Percentiles rank a stretch among this genome's conserved stretches.
Evolutionary conservation across 2,329 filamentous ascomycete genomes (phyloP).

Genomic region (Cladophialophora carrionii): DNA sequence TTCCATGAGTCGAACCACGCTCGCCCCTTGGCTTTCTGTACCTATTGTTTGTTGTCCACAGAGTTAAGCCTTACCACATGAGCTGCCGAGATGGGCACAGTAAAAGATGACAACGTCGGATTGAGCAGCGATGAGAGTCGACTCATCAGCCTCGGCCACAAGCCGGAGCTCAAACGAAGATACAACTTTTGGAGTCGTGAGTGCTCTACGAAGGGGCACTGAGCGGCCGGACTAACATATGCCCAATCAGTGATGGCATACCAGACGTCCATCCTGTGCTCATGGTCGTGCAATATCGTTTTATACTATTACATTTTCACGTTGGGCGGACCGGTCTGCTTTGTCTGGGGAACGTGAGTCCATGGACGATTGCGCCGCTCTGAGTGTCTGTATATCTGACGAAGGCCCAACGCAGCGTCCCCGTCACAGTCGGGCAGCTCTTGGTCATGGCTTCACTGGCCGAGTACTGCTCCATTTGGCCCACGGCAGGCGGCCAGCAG

Average conservation of each 20-base stretch:
- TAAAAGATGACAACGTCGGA: conserved; percentile 25
- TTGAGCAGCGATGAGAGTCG: conserved; percentile 26
- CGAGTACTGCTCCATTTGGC: conserved; percentile 33
- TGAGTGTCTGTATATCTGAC: background rate
- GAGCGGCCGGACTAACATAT: background rate
- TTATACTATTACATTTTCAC: conserved; percentile 34
- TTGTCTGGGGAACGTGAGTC: conserved; percentile 36
- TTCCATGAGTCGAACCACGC: conserved; percentile 20
- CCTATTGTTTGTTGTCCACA: background rate
- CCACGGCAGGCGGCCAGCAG: conserved; percentile 34
- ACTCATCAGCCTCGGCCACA: conserved; percentile 34
- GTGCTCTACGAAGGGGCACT: background rate
- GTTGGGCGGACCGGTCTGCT: conserved; percentile 31
- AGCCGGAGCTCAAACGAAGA: conserved; percentile 33
- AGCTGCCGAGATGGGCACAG: conserved; percentile 22
- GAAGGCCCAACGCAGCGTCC: conserved; percentile 17
- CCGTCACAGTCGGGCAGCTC: conserved; percentile 32
- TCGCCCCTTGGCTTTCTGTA: background rate
- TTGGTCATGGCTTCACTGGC: conserved; percentile 34
- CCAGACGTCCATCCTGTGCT: conserved; percentile 26
- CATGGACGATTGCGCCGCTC: background rate
- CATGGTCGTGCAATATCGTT: conserved; percentile 30
- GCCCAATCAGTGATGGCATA: conserved; percentile 30
- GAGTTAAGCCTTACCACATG: background rate
- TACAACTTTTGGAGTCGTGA: conserved; percentile 35